Percentiles rank a stretch among this genome's conserved stretches.
Evolutionary conservation across 164 flowering plant genomes (phyloP).

Genomic region (Dillenia suffruticosa): DNA sequence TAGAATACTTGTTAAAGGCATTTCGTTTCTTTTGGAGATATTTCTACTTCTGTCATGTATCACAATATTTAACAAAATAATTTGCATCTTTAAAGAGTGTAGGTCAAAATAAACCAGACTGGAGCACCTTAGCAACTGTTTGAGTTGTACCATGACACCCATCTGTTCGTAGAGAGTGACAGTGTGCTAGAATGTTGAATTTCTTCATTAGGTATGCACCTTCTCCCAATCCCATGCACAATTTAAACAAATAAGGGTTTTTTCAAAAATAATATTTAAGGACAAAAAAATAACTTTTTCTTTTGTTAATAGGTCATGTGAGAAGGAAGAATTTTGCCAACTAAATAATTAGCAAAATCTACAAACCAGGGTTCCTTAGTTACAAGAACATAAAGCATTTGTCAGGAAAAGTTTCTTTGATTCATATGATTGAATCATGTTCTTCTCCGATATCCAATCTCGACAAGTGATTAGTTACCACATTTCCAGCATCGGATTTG

Average conservation of each 20-base stretch:
- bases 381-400: constrained; percentile 2
- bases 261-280: constrained; percentile 13
- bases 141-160: constrained; percentile 3
- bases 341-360: constrained; percentile 12
- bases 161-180: background rate
- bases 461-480: constrained; percentile 9
- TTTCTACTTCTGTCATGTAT: too few relatives aligned
- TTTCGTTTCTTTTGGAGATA: too few relatives aligned
- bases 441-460: background rate
- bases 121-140: constrained; percentile 4
- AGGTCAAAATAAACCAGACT: constrained; percentile 6
- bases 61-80: too few relatives aligned
- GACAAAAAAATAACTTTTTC: constrained; percentile 3
- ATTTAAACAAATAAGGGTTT: constrained; percentile 1
- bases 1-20: too few relatives aligned
- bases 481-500: background rate
- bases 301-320: background rate
- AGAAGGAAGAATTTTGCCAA: too few relatives aligned
- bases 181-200: background rate
- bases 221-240: constrained; percentile 1
- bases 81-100: too few relatives aligned
- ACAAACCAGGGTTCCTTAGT: constrained; percentile 8
- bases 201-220: constrained; percentile 14
- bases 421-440: background rate
- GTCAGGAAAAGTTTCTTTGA: constrained; percentile 11